A percentile compares a stretch with the other conserved stretches of the same genome.
phyloP scores from a whole-genome alignment of 805 yeast genomes.

The Metschnikowia picachoensis region DNA sequence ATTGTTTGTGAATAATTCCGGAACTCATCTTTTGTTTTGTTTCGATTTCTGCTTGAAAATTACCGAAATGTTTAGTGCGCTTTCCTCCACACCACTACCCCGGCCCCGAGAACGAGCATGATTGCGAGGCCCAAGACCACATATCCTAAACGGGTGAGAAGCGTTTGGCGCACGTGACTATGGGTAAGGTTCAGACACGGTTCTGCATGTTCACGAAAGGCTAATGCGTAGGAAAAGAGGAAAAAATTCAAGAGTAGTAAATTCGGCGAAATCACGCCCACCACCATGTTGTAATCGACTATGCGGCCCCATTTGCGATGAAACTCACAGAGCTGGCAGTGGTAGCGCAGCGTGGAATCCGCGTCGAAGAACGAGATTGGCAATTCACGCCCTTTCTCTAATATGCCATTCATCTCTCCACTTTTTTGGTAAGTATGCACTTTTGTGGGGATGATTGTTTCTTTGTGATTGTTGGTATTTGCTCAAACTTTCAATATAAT shows the following conservation, averaged over 20 bases:
- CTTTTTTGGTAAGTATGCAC: no score
- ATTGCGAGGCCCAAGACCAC: conserved; percentile 1
- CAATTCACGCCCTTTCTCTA: conserved; percentile 8
- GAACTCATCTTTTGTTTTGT: background rate
- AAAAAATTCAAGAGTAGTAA: conserved; percentile 9
- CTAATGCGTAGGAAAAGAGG: conserved; percentile 5
- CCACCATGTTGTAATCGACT: conserved; percentile 12
- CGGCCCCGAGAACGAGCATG: conserved; percentile 4
- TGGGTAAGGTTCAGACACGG: conserved; percentile 10
- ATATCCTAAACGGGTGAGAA: conserved; percentile 8
- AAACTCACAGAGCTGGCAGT: conserved; percentile 11
- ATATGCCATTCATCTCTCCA: no score
- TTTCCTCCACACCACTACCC: conserved; percentile 4
- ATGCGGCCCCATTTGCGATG: conserved; percentile 9
- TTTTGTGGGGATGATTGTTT: no score
- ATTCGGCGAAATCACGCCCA: conserved; percentile 12
- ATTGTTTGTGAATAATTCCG: background rate
- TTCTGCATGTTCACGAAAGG: conserved; percentile 1
- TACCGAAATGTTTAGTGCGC: background rate
- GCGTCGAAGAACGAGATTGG: conserved; percentile 9
- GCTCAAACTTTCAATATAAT: no score
- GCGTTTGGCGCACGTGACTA: conserved; percentile 10
- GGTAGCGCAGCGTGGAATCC: conserved; percentile 4
- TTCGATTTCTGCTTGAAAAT: background rate
- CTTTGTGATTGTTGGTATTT: no score